phyloP scores from a whole-genome alignment of 2,329 filamentous ascomycete genomes.

The Beauveria sp. region DNA sequence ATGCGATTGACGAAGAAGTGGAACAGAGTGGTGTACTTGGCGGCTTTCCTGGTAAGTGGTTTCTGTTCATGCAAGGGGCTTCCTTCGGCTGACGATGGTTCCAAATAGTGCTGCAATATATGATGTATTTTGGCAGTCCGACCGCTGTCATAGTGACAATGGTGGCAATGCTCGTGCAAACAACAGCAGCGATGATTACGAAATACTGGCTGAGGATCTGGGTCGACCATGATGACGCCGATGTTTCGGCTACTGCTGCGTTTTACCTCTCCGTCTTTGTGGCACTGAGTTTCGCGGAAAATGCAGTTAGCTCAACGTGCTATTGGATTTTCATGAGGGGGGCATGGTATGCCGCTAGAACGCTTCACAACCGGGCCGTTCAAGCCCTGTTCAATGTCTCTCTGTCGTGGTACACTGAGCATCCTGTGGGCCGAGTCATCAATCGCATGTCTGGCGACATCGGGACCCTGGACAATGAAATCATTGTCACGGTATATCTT shows the following conservation, averaged over 20 bases:
- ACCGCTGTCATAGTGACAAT: conserved; percentile 32
- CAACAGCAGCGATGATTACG: conserved; percentile 33
- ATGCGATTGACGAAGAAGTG: conserved; percentile 1
- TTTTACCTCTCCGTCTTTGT: conserved; percentile 49
- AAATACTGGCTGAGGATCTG: conserved; percentile 44
- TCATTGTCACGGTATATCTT: conserved; percentile 37
- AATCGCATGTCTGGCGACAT: conserved; percentile 52
- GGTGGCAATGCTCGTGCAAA: conserved; percentile 29
- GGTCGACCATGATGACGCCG: conserved; percentile 42
- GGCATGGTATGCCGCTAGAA: conserved; percentile 45
- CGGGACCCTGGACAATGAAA: conserved; percentile 41
- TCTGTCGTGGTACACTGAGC: conserved; percentile 48
- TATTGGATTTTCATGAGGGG: conserved; percentile 42
- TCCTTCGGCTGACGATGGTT: background rate
- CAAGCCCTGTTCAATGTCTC: conserved; percentile 44
- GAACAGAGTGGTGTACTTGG: conserved; percentile 24
- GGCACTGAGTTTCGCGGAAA: conserved; percentile 35
- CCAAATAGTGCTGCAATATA: conserved; percentile 36
- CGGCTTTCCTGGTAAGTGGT: conserved; percentile 13
- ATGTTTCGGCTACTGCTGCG: conserved; percentile 29
- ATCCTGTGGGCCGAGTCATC: conserved; percentile 43
- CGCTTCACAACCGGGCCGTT: conserved; percentile 45
- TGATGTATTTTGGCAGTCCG: conserved; percentile 41
- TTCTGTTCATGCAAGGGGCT: conserved; percentile 13
- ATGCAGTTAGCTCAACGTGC: conserved; percentile 34